Evolutionary conservation across 2,329 filamentous ascomycete genomes (phyloP).

Genomic region (Pseudopithomyces maydicus): DNA sequence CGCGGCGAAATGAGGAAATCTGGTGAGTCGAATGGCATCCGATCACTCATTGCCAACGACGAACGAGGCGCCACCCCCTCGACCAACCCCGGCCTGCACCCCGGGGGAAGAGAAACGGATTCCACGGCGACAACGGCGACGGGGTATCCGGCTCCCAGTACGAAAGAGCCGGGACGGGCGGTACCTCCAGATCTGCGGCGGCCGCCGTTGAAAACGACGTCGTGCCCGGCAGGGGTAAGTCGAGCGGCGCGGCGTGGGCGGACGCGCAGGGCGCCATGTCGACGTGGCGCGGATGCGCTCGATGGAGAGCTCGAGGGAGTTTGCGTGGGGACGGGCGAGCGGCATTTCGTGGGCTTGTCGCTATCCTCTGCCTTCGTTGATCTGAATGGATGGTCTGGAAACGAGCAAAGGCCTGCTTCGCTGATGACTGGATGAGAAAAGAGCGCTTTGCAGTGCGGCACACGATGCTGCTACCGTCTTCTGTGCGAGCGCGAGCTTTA

Average conservation of each 20-base stretch:
- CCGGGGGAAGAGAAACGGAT: slow-evolving; percentile 21
- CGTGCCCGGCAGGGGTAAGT: slow-evolving; percentile 11
- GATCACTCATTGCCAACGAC: slow-evolving; percentile 11
- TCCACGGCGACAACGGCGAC: slow-evolving; percentile 14
- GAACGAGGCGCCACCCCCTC: slow-evolving; percentile 16
- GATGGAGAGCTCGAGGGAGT: slow-evolving; percentile 20
- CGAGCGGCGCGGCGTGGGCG: slow-evolving; percentile 19
- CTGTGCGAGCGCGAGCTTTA: background rate
- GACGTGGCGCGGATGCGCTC: background rate
- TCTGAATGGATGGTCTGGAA: background rate
- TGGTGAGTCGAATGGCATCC: too few relatives aligned
- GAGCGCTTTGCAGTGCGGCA: background rate
- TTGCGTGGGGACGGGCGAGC: slow-evolving; percentile 13
- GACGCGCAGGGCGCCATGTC: slow-evolving; percentile 16
- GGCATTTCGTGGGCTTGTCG: slow-evolving; percentile 6
- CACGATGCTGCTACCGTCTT: background rate
- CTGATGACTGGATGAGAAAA: background rate
- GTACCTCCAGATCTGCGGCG: background rate
- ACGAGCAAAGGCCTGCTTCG: background rate
- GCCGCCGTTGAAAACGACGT: background rate
- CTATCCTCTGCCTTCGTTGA: background rate
- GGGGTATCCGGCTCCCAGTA: slow-evolving; percentile 25
- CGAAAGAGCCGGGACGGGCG: slow-evolving; percentile 19
- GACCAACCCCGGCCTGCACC: background rate
- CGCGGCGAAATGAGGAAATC: background rate